phyloP scores from a whole-genome alignment of 192 early-diverging fungal species.

The Coemansia sp. region DNA sequence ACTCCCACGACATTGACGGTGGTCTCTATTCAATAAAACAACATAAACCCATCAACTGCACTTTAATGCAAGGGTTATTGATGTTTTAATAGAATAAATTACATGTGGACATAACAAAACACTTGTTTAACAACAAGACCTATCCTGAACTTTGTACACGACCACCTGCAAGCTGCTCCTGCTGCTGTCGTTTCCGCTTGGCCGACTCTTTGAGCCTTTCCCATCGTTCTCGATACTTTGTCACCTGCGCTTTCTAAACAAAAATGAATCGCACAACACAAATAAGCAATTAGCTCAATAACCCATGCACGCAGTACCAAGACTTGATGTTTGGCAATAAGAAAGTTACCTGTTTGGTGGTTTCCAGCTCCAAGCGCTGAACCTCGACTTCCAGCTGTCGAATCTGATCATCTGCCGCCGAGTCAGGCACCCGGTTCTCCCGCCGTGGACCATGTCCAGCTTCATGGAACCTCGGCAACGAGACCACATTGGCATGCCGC shows the following conservation, averaged over 20 bases:
- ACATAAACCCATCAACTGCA: not conserved
- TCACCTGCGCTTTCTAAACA: conserved; percentile 34
- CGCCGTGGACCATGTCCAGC: conserved; percentile 13
- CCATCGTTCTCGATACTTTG: conserved; percentile 54
- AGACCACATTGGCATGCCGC: conserved; percentile 43
- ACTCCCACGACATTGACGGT: not conserved
- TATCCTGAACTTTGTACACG: not conserved
- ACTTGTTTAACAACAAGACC: too few species aligned
- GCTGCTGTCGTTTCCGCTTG: conserved; percentile 50
- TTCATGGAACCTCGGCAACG: conserved; percentile 33
- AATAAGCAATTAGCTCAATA: too few species aligned
- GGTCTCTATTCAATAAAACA: not conserved
- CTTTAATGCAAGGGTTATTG: too few species aligned
- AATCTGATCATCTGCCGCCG: conserved; percentile 11
- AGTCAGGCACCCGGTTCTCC: not conserved
- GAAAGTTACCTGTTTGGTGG: conserved; percentile 37
- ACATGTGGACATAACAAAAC: too few species aligned
- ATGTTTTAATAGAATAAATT: too few species aligned
- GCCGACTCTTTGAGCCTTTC: conserved; percentile 54
- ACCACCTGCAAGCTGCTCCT: conserved; percentile 14
- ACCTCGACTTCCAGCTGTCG: conserved; percentile 38
- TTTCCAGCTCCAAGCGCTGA: conserved; percentile 31
- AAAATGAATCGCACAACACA: too few species aligned
- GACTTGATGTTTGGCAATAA: too few species aligned
- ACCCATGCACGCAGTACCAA: too few species aligned